A percentile compares a stretch with the other conserved stretches of the same genome.
These are phyloP conservation scores for Pachysolen tannophilus DNA, from an alignment of 805 yeast genomes.

Conservation along the genomic window DNA sequence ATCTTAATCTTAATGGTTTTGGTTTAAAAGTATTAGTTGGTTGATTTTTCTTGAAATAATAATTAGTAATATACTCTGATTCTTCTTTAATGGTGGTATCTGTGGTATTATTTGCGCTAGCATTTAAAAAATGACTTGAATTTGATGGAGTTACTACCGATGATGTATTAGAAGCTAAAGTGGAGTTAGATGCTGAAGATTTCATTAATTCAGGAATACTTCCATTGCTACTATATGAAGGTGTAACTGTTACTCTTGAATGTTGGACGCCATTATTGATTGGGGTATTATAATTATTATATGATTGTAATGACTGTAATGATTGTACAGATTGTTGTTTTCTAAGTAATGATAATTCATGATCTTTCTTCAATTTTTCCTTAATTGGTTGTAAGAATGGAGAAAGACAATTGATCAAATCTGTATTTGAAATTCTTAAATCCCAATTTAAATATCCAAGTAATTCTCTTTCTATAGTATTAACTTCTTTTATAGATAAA, in stretches of 20 bases:
- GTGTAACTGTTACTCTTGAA: too few species aligned
- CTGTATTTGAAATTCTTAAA: slow-evolving; percentile 60
- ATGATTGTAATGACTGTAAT: too few species aligned
- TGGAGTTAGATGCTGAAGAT: slow-evolving; percentile 5
- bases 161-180: slow-evolving; percentile 4
- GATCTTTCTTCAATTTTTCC: slow-evolving; percentile 26
- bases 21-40: too few species aligned
- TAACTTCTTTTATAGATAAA: slow-evolving; percentile 68
- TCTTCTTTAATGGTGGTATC: neutral
- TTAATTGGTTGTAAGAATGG: slow-evolving; percentile 76
- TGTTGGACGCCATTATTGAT: too few species aligned
- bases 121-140: slow-evolving; percentile 4
- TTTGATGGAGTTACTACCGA: slow-evolving; percentile 7
- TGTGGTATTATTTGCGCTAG: neutral
- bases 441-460: slow-evolving; percentile 82
- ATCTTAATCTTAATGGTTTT: slow-evolving; percentile 7
- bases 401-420: slow-evolving; percentile 58
- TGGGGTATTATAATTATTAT: too few species aligned
- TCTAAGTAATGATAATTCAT: slow-evolving; percentile 4
- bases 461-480: slow-evolving; percentile 85
- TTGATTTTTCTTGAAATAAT: too few species aligned
- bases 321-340: slow-evolving; percentile 4
- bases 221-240: too few species aligned
- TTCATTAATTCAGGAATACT: slow-evolving; percentile 6
- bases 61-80: neutral